Evolutionary conservation across 2,329 filamentous ascomycete genomes (phyloP).

Genomic region (Aspergillus latus): DNA sequence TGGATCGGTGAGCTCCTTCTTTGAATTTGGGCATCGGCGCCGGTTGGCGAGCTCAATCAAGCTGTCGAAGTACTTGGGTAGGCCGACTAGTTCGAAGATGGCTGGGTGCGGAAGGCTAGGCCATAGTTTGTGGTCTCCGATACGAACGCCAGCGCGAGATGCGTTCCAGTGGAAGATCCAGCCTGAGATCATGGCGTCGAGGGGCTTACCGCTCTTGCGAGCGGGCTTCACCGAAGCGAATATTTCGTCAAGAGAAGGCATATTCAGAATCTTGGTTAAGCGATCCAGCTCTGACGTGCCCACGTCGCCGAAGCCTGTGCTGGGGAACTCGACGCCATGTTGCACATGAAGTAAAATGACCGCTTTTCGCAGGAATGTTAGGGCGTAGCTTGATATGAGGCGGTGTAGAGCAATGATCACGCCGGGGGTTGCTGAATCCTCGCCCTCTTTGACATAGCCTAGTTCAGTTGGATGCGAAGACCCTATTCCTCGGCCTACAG

Average conservation of each 20-base stretch:
- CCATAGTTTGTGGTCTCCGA: slow-evolving; percentile 35
- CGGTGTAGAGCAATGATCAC: slow-evolving; percentile 36
- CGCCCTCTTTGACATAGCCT: slow-evolving; percentile 40
- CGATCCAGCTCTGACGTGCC: slow-evolving; percentile 78
- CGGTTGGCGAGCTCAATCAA: slow-evolving; percentile 89
- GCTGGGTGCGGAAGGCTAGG: slow-evolving; percentile 72
- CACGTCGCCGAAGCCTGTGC: slow-evolving; percentile 61
- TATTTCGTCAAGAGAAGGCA: slow-evolving; percentile 79
- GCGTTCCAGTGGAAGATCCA: slow-evolving; percentile 65
- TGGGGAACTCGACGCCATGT: slow-evolving; percentile 84
- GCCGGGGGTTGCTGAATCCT: slow-evolving; percentile 33
- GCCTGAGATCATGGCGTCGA: slow-evolving; percentile 57
- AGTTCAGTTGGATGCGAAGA: slow-evolving; percentile 38
- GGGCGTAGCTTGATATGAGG: slow-evolving; percentile 72
- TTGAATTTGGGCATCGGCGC: slow-evolving; percentile 79
- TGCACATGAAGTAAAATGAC: slow-evolving; percentile 82
- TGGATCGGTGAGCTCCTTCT: slow-evolving; percentile 87
- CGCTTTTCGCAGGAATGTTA: slow-evolving; percentile 85
- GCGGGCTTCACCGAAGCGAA: slow-evolving; percentile 58
- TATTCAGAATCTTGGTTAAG: slow-evolving; percentile 69
- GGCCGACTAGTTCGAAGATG: slow-evolving; percentile 89
- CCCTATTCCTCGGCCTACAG: slow-evolving; percentile 35
- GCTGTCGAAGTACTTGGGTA: slow-evolving; percentile 88
- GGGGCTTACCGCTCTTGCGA: slow-evolving; percentile 39
- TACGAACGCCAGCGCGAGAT: slow-evolving; percentile 32